Evolutionary conservation across 164 flowering plant species (phyloP).

Genomic region (Vitis amurensis): DNA sequence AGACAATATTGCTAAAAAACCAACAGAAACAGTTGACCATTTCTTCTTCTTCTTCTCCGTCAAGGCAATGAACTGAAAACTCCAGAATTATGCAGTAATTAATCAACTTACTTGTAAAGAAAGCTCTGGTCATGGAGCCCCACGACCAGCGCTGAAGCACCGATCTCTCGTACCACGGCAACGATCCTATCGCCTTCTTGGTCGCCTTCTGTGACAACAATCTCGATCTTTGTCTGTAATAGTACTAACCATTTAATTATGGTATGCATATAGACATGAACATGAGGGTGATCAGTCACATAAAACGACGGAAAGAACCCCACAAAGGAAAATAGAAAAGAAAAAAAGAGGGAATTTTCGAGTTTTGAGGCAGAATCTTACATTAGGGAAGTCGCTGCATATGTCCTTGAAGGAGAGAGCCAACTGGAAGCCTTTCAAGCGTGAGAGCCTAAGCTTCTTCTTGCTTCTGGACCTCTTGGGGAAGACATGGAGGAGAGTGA

Average conservation of each 20-base stretch:
- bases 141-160: constrained; percentile 70
- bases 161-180: constrained; percentile 61
- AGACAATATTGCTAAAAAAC: no score
- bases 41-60: no score
- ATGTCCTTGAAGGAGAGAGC: constrained; percentile 87
- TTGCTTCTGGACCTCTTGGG: constrained; percentile 40
- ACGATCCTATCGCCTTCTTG: constrained; percentile 52
- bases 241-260: constrained; percentile 13
- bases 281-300: background rate
- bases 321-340: background rate
- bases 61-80: no score
- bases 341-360: background rate
- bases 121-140: constrained; percentile 92
- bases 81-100: no score
- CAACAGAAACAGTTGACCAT: no score
- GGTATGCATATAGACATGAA: background rate
- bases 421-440: constrained; percentile 74
- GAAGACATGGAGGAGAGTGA: constrained; percentile 82
- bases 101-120: constrained; percentile 62
- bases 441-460: constrained; percentile 46
- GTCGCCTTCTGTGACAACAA: constrained; percentile 81
- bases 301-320: background rate
- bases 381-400: constrained; percentile 53
- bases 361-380: constrained; percentile 1
- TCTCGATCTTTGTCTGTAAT: constrained; percentile 82